These are phyloP conservation scores for Pythium diclinum DNA, from an alignment of 352 stramenopile species.

Conservation along the genomic window DNA sequence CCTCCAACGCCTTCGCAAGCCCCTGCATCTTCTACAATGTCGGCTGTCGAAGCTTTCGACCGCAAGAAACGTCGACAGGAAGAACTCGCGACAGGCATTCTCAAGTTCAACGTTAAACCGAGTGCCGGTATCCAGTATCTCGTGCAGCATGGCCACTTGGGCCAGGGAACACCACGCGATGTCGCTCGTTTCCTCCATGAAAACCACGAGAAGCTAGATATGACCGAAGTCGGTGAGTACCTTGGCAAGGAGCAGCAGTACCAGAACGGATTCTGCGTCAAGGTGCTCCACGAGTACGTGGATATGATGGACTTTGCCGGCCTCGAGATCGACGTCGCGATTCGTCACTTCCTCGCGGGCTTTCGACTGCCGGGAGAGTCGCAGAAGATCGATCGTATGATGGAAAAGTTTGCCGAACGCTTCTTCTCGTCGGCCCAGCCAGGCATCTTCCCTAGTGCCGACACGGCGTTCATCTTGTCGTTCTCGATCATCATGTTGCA, in stretches of 20 bases:
- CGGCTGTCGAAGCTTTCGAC: constrained; percentile 94
- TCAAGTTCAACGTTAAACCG: constrained; percentile 98
- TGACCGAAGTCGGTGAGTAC: constrained; percentile 97
- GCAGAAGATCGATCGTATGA: constrained; percentile 99
- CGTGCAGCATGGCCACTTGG: constrained; percentile 89
- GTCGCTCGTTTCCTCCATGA: constrained; percentile 95
- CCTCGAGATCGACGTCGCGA: constrained; percentile 96
- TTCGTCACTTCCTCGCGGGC: constrained; percentile 95
- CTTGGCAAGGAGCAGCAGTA: constrained; percentile 96
- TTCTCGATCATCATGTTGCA: constrained; percentile 92
- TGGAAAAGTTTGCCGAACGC: constrained; percentile 99
- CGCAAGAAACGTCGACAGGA: constrained; percentile 95
- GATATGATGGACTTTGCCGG: constrained; percentile 95
- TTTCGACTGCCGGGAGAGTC: constrained; percentile 99
- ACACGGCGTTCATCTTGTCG: constrained; percentile 98
- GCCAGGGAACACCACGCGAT: constrained; percentile 86
- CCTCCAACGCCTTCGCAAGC: constrained; percentile 10
- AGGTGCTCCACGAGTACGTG: constrained; percentile 96
- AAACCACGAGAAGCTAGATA: constrained; percentile 92
- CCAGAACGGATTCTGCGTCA: constrained; percentile 89
- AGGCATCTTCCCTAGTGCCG: constrained; percentile 92
- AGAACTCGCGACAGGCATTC: constrained; percentile 94
- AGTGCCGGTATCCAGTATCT: constrained; percentile 91
- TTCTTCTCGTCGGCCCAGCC: constrained; percentile 71
- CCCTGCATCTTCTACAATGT: constrained; percentile 46